Evolutionary conservation across 768 basidiomycete genomes (phyloP).

Genomic region (Amanita phalloides): DNA sequence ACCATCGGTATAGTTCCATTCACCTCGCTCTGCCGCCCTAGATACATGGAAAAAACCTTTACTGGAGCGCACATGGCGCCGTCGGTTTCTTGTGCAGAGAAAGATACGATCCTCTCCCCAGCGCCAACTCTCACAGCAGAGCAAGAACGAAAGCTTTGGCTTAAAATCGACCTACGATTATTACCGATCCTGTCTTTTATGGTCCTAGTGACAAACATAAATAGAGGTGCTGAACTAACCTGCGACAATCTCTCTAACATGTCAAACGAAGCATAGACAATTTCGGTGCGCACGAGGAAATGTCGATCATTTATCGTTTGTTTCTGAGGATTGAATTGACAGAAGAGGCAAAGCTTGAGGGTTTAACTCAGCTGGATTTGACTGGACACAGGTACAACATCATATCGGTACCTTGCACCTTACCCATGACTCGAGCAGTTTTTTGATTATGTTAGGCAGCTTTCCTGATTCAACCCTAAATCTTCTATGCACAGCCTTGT

Average conservation of each 20-base stretch:
- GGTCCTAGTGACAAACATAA: constrained; percentile 46
- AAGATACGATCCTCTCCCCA: neutral
- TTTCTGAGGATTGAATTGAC: neutral
- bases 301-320: neutral
- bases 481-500: constrained; percentile 26
- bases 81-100: too few relatives aligned
- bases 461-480: too few relatives aligned
- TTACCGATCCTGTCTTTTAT: constrained; percentile 50
- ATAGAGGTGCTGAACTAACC: constrained; percentile 32
- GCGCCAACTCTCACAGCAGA: constrained; percentile 11
- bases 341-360: constrained; percentile 61
- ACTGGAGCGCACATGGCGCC: too few relatives aligned
- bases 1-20: too few relatives aligned
- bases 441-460: too few relatives aligned
- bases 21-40: too few relatives aligned
- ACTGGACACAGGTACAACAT: constrained; percentile 54
- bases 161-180: constrained; percentile 46
- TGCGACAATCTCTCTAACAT: neutral
- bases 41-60: too few relatives aligned
- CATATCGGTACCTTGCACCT: constrained; percentile 33
- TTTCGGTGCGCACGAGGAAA: neutral
- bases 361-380: constrained; percentile 47
- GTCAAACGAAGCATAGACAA: neutral
- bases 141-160: constrained; percentile 42
- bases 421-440: neutral